Conservation (phyloP, 2,329 filamentous ascomycete genomes). For the Aspergillus hiratsukae region DNA sequence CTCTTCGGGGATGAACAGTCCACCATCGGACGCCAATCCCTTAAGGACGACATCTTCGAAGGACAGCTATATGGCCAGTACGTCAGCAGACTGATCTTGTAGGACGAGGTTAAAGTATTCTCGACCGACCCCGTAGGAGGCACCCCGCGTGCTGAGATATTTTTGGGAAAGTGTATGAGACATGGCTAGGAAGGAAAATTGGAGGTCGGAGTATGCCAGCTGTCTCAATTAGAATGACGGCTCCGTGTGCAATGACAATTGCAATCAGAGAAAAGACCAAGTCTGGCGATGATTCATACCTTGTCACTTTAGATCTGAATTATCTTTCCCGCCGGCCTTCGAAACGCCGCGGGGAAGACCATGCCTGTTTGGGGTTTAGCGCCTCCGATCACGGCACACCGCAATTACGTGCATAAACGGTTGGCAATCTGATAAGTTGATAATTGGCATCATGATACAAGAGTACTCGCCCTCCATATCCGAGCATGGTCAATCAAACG, state of each 20-base stretch:
- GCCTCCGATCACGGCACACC: constrained; percentile 23
- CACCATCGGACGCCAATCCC: constrained; percentile 79
- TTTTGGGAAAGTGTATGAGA: constrained; percentile 28
- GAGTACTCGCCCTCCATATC: not conserved
- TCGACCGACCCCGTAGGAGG: constrained; percentile 25
- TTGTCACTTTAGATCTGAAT: not conserved
- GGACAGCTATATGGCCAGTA: constrained; percentile 48
- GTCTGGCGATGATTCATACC: constrained; percentile 6
- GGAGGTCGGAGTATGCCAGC: not conserved
- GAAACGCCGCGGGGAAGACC: constrained; percentile 13
- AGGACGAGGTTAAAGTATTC: not conserved
- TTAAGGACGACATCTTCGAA: constrained; percentile 91
- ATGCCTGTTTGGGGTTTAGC: constrained; percentile 17
- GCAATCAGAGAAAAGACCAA: constrained; percentile 10
- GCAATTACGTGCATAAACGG: constrained; percentile 17
- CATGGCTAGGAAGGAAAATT: constrained; percentile 12
- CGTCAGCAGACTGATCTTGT: constrained; percentile 8
- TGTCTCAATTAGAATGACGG: not conserved
- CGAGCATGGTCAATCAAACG: not conserved
- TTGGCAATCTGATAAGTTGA: not conserved
- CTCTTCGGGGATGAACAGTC: constrained; percentile 77
- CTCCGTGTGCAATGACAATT: not conserved
- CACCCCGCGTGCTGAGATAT: constrained; percentile 31
- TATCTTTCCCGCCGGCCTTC: not conserved
- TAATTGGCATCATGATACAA: not conserved